phyloP scores from a whole-genome alignment of 2,329 filamentous ascomycete genomes.

The Podosphaera leucotricha region DNA sequence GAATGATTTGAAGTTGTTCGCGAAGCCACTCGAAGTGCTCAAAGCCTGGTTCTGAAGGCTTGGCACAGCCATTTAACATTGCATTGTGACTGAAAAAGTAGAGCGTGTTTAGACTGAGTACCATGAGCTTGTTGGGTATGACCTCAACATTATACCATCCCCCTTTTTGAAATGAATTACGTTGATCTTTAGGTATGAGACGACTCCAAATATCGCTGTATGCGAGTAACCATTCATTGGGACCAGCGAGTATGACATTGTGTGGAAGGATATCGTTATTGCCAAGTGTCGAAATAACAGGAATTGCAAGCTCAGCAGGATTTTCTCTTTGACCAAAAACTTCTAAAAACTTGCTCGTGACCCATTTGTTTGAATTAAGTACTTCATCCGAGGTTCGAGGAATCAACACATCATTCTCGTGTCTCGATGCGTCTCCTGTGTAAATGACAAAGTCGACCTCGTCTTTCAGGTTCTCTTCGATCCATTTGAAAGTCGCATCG shows the following conservation, averaged over 20 bases:
- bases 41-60: slow-evolving; percentile 63
- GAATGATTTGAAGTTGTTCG: slow-evolving; percentile 64
- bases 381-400: slow-evolving; percentile 58
- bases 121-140: slow-evolving; percentile 60
- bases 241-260: slow-evolving; percentile 71
- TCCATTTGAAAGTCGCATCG: slow-evolving; percentile 79
- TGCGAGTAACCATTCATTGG: slow-evolving; percentile 61
- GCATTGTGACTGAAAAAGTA: slow-evolving; percentile 90
- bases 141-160: slow-evolving; percentile 93
- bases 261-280: slow-evolving; percentile 97
- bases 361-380: slow-evolving; percentile 48
- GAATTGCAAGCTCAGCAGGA: slow-evolving; percentile 41
- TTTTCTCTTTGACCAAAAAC: slow-evolving; percentile 38
- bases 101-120: slow-evolving; percentile 87
- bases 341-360: slow-evolving; percentile 55
- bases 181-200: slow-evolving; percentile 82
- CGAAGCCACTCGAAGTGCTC: slow-evolving; percentile 93
- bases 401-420: slow-evolving; percentile 64
- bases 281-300: slow-evolving; percentile 73
- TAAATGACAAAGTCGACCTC: slow-evolving; percentile 74
- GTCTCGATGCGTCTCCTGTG: slow-evolving; percentile 76
- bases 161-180: slow-evolving; percentile 72
- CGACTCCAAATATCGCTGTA: slow-evolving; percentile 60
- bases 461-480: slow-evolving; percentile 52
- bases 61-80: slow-evolving; percentile 72